Conservation (phyloP, 768 basidiomycete genomes). For the Phanerodontia chrysosporium region DNA sequence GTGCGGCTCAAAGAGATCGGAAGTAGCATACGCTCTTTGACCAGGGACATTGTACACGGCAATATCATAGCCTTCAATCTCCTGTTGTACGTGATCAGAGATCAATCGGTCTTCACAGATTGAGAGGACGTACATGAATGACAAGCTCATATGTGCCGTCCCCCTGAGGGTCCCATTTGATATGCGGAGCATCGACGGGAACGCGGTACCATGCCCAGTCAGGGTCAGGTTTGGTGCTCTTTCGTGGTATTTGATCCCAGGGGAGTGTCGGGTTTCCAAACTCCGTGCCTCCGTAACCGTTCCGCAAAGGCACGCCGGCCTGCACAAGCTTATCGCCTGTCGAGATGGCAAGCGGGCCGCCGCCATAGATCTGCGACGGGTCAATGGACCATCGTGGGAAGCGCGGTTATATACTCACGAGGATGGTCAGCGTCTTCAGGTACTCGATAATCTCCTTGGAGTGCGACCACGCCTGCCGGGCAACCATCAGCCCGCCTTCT, state of each 20-base stretch:
- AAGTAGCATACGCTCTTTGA: constrained; percentile 19
- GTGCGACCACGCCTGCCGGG: constrained; percentile 15
- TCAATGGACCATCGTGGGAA: background rate
- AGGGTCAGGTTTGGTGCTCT: background rate
- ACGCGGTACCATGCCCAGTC: constrained; percentile 13
- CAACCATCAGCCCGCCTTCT: background rate
- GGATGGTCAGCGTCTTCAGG: constrained; percentile 6
- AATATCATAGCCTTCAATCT: background rate
- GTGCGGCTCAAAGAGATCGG: constrained; percentile 16
- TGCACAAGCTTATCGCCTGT: constrained; percentile 9
- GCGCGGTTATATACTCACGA: background rate
- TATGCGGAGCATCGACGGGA: background rate
- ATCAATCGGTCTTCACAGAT: background rate
- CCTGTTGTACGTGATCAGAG: background rate
- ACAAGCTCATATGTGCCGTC: constrained; percentile 14
- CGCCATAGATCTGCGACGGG: constrained; percentile 8
- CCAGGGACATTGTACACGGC: constrained; percentile 5
- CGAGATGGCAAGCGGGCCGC: constrained; percentile 14
- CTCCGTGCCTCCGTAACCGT: constrained; percentile 15
- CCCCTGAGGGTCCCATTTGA: constrained; percentile 6
- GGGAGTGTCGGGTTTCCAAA: constrained; percentile 5
- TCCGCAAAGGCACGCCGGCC: constrained; percentile 12
- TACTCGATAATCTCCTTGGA: constrained; percentile 11
- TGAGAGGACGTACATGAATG: constrained; percentile 1
- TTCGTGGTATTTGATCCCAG: background rate